Base-by-base conservation (phyloP, 108 stramenopile genomes). In the Epithemia pelagica region DNA sequence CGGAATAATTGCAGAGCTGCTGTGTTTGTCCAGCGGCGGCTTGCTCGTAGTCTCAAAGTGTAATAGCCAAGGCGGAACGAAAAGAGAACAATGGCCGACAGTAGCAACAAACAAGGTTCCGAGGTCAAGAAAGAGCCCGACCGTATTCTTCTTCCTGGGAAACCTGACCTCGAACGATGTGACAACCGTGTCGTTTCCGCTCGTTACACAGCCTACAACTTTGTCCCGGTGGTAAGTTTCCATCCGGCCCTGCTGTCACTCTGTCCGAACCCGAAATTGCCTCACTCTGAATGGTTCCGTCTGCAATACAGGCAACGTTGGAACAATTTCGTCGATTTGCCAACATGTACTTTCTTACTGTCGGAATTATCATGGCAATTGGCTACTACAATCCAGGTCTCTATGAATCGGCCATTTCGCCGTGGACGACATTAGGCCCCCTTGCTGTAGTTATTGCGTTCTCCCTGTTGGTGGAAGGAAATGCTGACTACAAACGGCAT, bases 291-390 rank as follows among this genome's bases (percentile, higher is more conserved):
- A n/a, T n/a, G n/a, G n/a, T n/a, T n/a, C n/a, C n/a, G n/a, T n/a
- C n/a, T n/a, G n/a, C n/a, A 46, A 46, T 59, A 32, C 57, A 94
- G 89, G 84, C 90, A 32, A 75, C 86, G 53, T 53, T 73, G 24
- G 84, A 89, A 33, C 93, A 94, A 70, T 94, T 94, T 71, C 88
- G 89, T 8, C 72, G 88, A 28, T 85, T 89, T 65, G 97, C 95
- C 23, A 99, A 99, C 72, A 58, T 97, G 66, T 99, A 98, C 74
- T 99, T 98, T 80, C 71, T 98, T 15, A 73, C 87, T 63, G 92
- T 99, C 27, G 91, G 93, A 20, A 52, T 83, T 53, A 84, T 99
- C 58, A 97, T 98, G 97, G 76, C 92, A 30, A 25, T 97, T 18
- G 99, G 99, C n/a, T 81, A 75, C 20, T 96, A 95, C 76, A 28